Evolutionary conservation across 257 asterid species (phyloP).

Genomic region (Lycium barbarum): DNA sequence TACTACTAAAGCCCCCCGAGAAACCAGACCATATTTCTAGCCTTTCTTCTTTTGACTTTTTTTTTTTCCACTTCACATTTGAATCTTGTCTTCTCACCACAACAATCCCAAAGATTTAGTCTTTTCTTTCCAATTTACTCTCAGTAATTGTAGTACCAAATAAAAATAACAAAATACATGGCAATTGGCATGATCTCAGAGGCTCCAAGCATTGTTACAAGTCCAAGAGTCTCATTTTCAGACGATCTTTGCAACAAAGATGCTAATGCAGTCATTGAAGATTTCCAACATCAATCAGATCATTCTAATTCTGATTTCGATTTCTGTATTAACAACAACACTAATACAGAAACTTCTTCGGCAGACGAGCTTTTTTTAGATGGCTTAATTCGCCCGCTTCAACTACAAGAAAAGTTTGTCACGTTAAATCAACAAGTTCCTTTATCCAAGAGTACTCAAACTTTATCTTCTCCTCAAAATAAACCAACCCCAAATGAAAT

Average conservation of each 20-base stretch:
- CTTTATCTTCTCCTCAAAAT: constrained; percentile 31
- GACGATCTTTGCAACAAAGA: constrained; percentile 37
- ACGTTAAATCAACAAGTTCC: constrained; percentile 27
- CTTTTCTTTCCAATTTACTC: neutral
- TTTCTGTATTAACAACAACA: constrained; percentile 41
- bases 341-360: constrained; percentile 41
- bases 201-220: constrained; percentile 33
- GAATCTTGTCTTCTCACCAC: neutral
- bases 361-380: constrained; percentile 56
- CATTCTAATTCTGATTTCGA: constrained; percentile 40
- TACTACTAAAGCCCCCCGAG: neutral
- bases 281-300: constrained; percentile 12
- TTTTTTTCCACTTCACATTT: constrained; percentile 2
- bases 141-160: neutral
- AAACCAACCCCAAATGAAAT: constrained; percentile 27
- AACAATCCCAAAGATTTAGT: neutral
- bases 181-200: constrained; percentile 48
- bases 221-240: constrained; percentile 57
- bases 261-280: too few relatives aligned
- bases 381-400: constrained; percentile 50
- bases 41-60: constrained; percentile 1
- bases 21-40: neutral
- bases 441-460: constrained; percentile 21
- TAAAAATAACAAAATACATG: constrained; percentile 18
- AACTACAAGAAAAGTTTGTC: constrained; percentile 43